Percentiles rank a stretch among this genome's conserved stretches.
These are phyloP conservation scores for Herpetomonas muscarum DNA, from an alignment of 208 protist species.

Conservation along the genomic window DNA sequence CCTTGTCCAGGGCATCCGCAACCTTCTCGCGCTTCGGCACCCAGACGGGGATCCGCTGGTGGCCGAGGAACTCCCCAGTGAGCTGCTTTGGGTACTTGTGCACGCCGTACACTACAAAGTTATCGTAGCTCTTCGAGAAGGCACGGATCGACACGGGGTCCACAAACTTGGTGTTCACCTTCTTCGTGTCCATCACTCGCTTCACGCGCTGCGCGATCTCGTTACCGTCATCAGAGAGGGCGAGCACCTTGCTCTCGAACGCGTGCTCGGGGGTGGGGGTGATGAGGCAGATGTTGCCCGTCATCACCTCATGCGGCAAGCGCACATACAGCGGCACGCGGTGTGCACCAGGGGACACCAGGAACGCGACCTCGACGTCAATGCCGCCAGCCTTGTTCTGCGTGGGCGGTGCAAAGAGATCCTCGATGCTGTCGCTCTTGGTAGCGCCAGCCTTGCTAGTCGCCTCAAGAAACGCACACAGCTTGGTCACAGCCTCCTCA, in stretches of 20 bases:
- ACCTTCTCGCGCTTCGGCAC: conserved; percentile 51
- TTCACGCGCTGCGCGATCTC: conserved; percentile 65
- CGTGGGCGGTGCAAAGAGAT: conserved; percentile 37
- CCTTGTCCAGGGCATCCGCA: conserved; percentile 28
- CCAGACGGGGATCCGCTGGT: conserved; percentile 77
- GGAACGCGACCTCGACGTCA: conserved; percentile 75
- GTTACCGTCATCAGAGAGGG: conserved; percentile 58
- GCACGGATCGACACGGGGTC: conserved; percentile 77
- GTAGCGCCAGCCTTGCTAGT: conserved; percentile 1
- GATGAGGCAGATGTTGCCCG: conserved; percentile 77
- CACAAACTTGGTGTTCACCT: conserved; percentile 63
- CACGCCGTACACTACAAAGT: conserved; percentile 77
- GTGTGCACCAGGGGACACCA: conserved; percentile 59
- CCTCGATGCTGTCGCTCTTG: conserved; percentile 20
- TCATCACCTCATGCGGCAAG: conserved; percentile 60
- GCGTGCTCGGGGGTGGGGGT: conserved; percentile 69
- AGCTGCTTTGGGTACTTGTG: conserved; percentile 76
- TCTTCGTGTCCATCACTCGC: conserved; percentile 81
- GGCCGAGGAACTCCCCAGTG: conserved; percentile 83
- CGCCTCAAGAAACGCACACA: conserved; percentile 45
- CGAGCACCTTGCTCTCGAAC: conserved; percentile 76
- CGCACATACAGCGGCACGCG: conserved; percentile 81
- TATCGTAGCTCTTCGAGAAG: conserved; percentile 83
- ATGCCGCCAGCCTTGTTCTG: conserved; percentile 31
- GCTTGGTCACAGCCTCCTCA: conserved; percentile 56